Conservation (phyloP, 2,329 filamentous ascomycete species). For the Trichocomaceae sp. region DNA sequence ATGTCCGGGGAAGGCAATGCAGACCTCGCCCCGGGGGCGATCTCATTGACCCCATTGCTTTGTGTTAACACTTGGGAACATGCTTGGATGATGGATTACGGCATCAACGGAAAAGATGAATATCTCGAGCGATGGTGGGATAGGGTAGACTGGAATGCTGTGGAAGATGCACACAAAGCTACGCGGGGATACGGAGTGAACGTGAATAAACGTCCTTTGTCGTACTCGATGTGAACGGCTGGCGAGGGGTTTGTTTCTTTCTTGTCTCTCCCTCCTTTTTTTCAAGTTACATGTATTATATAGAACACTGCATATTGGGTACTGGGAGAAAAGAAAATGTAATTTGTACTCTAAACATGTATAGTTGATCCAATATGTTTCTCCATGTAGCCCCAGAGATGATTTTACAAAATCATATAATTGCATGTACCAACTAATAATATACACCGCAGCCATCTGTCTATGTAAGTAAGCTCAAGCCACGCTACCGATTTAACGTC, state of each 20-base stretch:
- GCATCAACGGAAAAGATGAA: conserved; percentile 63
- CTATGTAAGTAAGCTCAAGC: neutral
- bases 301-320: conserved; percentile 10
- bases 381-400: neutral
- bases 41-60: conserved; percentile 66
- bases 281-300: conserved; percentile 16
- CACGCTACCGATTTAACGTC: conserved; percentile 1
- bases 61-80: conserved; percentile 98
- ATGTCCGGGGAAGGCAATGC: conserved; percentile 19
- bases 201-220: conserved; percentile 7
- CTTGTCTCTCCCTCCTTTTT: neutral
- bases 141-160: conserved; percentile 74
- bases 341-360: neutral
- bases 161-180: conserved; percentile 46
- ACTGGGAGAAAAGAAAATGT: conserved; percentile 4
- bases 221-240: neutral
- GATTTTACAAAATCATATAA: neutral
- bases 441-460: neutral
- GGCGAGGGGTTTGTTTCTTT: conserved; percentile 1
- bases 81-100: conserved; percentile 79
- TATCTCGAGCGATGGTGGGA: conserved; percentile 85
- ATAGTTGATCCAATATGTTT: neutral
- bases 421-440: neutral
- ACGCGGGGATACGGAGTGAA: conserved; percentile 14
- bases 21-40: conserved; percentile 35